Evolutionary conservation across 192 early-diverging fungal species (phyloP), one percentile per base, ranked within the genome.

Genomic region (Radiomyces spectabilis): DNA sequence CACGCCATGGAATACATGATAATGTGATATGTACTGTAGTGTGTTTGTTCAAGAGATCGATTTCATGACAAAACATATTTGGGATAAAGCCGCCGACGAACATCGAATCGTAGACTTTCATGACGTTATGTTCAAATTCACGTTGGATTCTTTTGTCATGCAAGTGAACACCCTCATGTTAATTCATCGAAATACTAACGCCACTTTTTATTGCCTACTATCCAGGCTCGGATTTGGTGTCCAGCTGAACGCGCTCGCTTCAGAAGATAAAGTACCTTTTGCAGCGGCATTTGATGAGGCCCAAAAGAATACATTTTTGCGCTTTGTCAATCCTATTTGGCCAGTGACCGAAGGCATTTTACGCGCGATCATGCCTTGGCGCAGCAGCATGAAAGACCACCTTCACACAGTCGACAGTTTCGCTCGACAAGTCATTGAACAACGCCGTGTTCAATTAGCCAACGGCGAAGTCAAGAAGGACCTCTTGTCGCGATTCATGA

Each of bases 221-320:
- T n/a, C n/a, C n/a, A 69, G 66, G 15, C 40, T 70, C 51, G 68
- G 68, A 5, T 82, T 80, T 60, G 78, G 76, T 19, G 65, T 69
- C 25, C 51, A 76, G 9, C 54, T 78, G n/a, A 46, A 71, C 22
- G 58, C 74, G 21, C 33, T 81, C 10, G 41, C 58, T 22, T 57
- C 41, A 19, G 59, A 57, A 1, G 69, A 59, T 16, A 63, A 66
- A 26, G 55, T 67, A 15, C 61, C 55, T 5, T 80, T 84, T 68
- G 79, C 77, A 0, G 40, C 31, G 2, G 55, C 79, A 8, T 83
- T 82, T 55, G 80, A 82, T 44, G 59, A 52, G 21, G 71, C 64
- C 8, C 78, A 80, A 57, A 44, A 46, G 26, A 45, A 29, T 4
- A 70, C 70, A 1, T 43, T 53, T 8, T 31, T 52, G 10, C 63